Evolutionary conservation across 2,329 filamentous ascomycete species (phyloP), one percentile per base, ranked within the genome.

Genomic region (Fusarium nisikadoi): DNA sequence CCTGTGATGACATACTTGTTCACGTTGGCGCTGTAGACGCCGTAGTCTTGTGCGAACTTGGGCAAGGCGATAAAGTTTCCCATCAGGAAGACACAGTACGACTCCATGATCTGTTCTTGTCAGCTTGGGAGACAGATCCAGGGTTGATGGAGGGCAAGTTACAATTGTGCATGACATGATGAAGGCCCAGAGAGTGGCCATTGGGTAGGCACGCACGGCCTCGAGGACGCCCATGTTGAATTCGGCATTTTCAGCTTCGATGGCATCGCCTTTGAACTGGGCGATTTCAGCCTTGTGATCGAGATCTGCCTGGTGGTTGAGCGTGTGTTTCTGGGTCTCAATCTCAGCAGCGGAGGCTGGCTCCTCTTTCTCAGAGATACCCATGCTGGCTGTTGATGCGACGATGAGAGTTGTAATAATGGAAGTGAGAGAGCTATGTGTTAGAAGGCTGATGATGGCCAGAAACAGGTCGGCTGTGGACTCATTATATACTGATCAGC

Each of bases 21-120:
- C 1, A 68, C 60, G 0, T 47, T 68, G 1, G 39, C 68, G 13
- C 72, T 50, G 0, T 5, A 60, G 10, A 84, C 75, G 14, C 85
- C 85, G 39, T 82, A 86, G 14, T 55, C 5, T 63, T 46, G 6
- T 74, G 81, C 76, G 59, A 86, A 86, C 2, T 76, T 76, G 7
- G 63, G 50, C 2, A 84, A 79, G 5, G 84, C 84, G 65, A 86
- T 80, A 47, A 85, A 86, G 72, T 84, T 84, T 33, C 82, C 81
- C 46, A 83, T 85, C 13, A 86, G 75, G 73, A 86, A 86, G 78
- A 86, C 83, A 59, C 84, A 83, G 78, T 84, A 86, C 0, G 84
- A 83, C 71, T 86, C 84, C 85, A 86, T 86, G 62, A 86, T 82
- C 84, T 85, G 17, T 2, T 12, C 5, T 27, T 19, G 53, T 55